Evolutionary conservation across 2,329 filamentous ascomycete genomes (phyloP).

Genomic region (Sodiomyces alkalinus): DNA sequence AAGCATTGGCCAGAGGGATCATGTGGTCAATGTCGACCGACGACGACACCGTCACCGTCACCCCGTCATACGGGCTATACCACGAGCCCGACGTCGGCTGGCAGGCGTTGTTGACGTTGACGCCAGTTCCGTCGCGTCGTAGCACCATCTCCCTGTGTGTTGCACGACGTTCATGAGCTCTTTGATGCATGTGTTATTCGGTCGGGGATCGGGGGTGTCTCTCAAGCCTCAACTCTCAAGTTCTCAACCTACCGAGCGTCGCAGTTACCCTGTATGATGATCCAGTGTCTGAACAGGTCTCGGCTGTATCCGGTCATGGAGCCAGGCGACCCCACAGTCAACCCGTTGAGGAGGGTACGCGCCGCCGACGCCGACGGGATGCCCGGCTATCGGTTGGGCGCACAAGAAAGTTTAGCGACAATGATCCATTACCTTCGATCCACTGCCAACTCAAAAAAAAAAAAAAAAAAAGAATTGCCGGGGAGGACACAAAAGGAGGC

Average conservation of each 20-base stretch:
- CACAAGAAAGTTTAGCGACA: too few relatives aligned
- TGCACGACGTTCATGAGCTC: too few relatives aligned
- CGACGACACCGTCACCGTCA: slow-evolving; percentile 47
- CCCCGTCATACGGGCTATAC: slow-evolving; percentile 60
- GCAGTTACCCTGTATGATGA: slow-evolving; percentile 48
- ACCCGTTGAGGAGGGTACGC: slow-evolving; percentile 35
- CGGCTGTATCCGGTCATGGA: slow-evolving; percentile 46
- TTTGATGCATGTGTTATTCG: not conserved
- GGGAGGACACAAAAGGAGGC: too few relatives aligned
- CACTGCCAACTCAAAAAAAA: too few relatives aligned
- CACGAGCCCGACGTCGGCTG: slow-evolving; percentile 50
- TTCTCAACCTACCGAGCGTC: slow-evolving; percentile 38
- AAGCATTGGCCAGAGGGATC: slow-evolving; percentile 66
- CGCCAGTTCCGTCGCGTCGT: slow-evolving; percentile 49
- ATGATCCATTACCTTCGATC: too few relatives aligned
- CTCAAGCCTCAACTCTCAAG: not conserved
- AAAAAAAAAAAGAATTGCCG: too few relatives aligned
- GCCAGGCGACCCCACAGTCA: slow-evolving; percentile 41
- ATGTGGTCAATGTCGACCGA: slow-evolving; percentile 74
- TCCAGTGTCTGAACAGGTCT: slow-evolving; percentile 58
- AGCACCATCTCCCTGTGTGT: slow-evolving; percentile 2
- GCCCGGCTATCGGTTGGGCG: slow-evolving; percentile 39
- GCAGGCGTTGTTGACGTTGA: slow-evolving; percentile 45
- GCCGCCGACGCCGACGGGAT: slow-evolving; percentile 47
- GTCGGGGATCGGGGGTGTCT: not conserved